Conservation (phyloP, 495 filamentous ascomycete genomes). For the Rhizodiscina lignyota region DNA sequence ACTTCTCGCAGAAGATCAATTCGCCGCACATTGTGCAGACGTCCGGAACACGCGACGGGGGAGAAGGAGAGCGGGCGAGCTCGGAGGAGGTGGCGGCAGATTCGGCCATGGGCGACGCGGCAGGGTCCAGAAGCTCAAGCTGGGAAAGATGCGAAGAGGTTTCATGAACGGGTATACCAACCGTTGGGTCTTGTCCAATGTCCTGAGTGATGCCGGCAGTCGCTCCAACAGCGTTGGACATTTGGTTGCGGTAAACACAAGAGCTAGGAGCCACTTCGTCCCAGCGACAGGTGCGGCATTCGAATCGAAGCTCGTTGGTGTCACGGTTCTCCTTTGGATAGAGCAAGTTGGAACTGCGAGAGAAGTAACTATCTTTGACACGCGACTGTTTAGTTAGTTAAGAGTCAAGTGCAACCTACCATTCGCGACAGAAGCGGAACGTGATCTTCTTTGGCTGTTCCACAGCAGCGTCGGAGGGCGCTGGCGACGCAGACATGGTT, state of each 20-base stretch:
- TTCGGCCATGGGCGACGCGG: background rate
- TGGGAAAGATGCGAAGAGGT: background rate
- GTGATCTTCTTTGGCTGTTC: conserved; percentile 48
- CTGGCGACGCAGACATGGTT: conserved; percentile 1
- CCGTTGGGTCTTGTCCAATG: conserved; percentile 91
- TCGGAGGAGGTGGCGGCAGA: conserved; percentile 1
- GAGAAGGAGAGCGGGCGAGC: background rate
- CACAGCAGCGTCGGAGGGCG: background rate
- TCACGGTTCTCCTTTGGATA: conserved; percentile 82
- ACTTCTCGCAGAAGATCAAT: conserved; percentile 30
- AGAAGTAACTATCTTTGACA: conserved; percentile 3
- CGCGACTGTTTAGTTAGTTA: conserved; percentile 1
- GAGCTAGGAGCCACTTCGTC: conserved; percentile 67
- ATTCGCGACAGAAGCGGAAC: conserved; percentile 95
- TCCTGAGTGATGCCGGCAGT: conserved; percentile 96
- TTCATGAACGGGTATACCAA: conserved; percentile 36
- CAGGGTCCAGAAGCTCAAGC: conserved; percentile 1
- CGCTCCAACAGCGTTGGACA: conserved; percentile 77
- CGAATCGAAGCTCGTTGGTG: conserved; percentile 50
- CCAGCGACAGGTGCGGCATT: conserved; percentile 83
- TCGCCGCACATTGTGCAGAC: conserved; percentile 38
- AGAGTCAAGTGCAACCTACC: conserved; percentile 39
- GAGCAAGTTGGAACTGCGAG: conserved; percentile 73
- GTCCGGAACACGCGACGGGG: conserved; percentile 6
- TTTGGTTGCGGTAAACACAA: conserved; percentile 83